Evolutionary conservation across 1,139 yeast species (phyloP), one percentile per base, ranked within the genome.

Genomic region (Suhomyces bolitotheri): DNA sequence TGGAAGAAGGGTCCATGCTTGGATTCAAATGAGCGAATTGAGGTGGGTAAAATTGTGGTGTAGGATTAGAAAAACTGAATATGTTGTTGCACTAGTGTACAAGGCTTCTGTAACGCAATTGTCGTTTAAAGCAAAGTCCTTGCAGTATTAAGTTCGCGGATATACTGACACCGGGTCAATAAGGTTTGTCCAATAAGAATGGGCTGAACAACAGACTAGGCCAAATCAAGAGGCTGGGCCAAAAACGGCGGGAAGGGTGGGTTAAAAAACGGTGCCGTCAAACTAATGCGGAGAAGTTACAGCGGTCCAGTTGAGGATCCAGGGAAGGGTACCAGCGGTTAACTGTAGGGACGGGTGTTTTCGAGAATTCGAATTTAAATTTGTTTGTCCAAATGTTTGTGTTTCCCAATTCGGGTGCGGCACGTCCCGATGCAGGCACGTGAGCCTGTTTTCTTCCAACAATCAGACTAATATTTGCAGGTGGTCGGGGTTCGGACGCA

Each of bases 371-470:
- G 40, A 36, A 33, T 7, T 17, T 29, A 36, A 36, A 33, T 36
- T 31, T 36, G 39, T 33, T 37, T 37, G 37, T 34, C 16, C 21
- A 27, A n/a, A 25, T 37, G 36, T 33, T 37, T 29, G 34, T 29
- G 27, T 37, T 37, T 33, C 40, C 40, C 30, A 27, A 33, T 37
- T 27, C 24, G 40, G 39, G 34, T 11, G 36, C 29, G 34, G 19
- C 27, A 24, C 25, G 20, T 17, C 20, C 8, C 20, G 20, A 17
- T 17, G 20, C 16, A 29, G 11, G 22, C 36, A 32, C 36, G 39
- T 29, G 33, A 29, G 15, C 22, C 15, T 10, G 9, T 9, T 25
- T 16, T 15, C 19, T 14, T 19, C 7, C 9, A 19, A 7, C 21
- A 19, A 19, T 19, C 7, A 9, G 21, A 19, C 9, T 7, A 19